These are phyloP conservation scores for Phytophthora syringae DNA, from an alignment of 352 stramenopile genomes.

Conservation along the genomic window DNA sequence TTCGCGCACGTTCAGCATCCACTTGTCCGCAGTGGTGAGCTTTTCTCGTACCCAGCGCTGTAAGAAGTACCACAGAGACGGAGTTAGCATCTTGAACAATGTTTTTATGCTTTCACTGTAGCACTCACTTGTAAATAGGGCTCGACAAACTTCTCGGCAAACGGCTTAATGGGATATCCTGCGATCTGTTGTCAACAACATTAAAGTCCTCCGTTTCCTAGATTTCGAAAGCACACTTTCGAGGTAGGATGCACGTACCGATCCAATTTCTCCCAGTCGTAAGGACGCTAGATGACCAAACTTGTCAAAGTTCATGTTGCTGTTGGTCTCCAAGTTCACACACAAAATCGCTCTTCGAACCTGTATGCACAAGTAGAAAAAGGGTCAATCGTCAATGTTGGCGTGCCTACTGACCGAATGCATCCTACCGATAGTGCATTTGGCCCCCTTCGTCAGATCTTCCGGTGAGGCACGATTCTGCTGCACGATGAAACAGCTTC, in stretches of 20 bases:
- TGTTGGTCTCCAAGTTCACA: slow-evolving; percentile 76
- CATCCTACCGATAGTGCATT: slow-evolving; percentile 57
- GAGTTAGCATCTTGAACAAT: slow-evolving; percentile 5
- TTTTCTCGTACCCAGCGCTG: slow-evolving; percentile 85
- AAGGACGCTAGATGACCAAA: slow-evolving; percentile 81
- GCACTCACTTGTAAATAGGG: slow-evolving; percentile 62
- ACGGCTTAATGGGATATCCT: slow-evolving; percentile 83
- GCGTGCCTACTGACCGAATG: not conserved
- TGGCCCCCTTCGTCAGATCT: slow-evolving; percentile 66
- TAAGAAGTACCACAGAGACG: not conserved
- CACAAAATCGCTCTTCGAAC: slow-evolving; percentile 73
- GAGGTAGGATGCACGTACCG: slow-evolving; percentile 25
- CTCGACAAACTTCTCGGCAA: slow-evolving; percentile 80
- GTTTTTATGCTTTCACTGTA: not conserved
- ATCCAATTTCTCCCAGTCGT: slow-evolving; percentile 71
- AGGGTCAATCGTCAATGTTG: slow-evolving; percentile 5
- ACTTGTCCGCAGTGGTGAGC: slow-evolving; percentile 48
- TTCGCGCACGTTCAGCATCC: slow-evolving; percentile 67
- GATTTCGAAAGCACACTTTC: not conserved
- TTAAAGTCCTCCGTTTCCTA: slow-evolving; percentile 12
- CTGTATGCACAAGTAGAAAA: slow-evolving; percentile 27
- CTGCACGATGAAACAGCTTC: slow-evolving; percentile 76
- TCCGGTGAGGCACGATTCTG: slow-evolving; percentile 75
- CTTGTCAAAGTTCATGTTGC: slow-evolving; percentile 70
- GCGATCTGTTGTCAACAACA: slow-evolving; percentile 49